Evolutionary conservation across 345 rosid genomes (phyloP).

Genomic region (Firmiana major): DNA sequence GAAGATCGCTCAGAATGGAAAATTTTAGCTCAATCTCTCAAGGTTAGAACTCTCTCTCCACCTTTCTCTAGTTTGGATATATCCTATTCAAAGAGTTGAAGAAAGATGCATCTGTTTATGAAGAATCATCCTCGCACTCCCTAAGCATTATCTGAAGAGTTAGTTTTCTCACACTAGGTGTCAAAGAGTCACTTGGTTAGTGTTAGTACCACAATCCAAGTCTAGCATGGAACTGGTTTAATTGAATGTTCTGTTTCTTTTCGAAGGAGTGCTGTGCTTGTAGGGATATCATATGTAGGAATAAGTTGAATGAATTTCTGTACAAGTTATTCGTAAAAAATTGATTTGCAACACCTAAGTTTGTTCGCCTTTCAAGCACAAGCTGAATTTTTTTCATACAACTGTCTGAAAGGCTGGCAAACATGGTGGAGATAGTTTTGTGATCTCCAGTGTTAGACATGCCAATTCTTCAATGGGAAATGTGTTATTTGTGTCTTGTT

Average conservation of each 20-base stretch:
- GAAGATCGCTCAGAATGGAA: constrained; percentile 82
- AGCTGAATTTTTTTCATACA: too few species aligned
- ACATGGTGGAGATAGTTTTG: too few species aligned
- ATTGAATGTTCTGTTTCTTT: background rate
- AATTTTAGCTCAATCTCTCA: constrained; percentile 55
- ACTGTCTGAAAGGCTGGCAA: too few species aligned
- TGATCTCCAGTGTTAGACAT: too few species aligned
- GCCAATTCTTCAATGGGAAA: too few species aligned
- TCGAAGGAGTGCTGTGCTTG: too few species aligned
- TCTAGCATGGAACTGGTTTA: constrained; percentile 6
- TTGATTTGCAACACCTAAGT: too few species aligned
- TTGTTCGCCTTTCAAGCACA: too few species aligned
- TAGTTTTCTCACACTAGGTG: background rate
- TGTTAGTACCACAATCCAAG: background rate
- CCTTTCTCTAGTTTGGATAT: background rate
- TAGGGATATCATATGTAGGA: too few species aligned
- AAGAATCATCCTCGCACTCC: background rate
- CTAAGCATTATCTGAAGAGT: background rate
- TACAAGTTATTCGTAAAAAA: too few species aligned
- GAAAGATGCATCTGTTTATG: background rate
- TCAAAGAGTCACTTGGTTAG: background rate
- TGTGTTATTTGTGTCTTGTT: too few species aligned
- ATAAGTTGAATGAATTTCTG: too few species aligned
- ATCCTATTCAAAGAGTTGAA: background rate
- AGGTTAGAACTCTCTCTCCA: constrained; percentile 36